Evolutionary conservation across 768 basidiomycete genomes (phyloP).

Genomic region (Amanita rimosa): DNA sequence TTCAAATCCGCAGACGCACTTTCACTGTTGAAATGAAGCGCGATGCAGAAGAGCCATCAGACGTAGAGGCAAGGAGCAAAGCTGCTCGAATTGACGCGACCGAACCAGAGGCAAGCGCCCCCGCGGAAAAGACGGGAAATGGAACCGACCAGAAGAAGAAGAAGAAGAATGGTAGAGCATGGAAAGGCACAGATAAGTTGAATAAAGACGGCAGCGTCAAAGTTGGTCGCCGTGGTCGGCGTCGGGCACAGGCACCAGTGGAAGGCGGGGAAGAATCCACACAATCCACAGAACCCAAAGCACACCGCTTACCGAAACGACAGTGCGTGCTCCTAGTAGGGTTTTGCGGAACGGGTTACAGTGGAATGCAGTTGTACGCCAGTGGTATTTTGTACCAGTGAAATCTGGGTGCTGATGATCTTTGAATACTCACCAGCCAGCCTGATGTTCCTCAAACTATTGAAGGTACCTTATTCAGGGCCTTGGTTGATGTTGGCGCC

Average conservation of each 20-base stretch:
- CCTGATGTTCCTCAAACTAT: slow-evolving; percentile 64
- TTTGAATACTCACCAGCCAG: slow-evolving; percentile 47
- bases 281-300: slow-evolving; percentile 26
- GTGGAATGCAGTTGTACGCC: slow-evolving; percentile 94
- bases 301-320: slow-evolving; percentile 65
- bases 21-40: slow-evolving; percentile 4
- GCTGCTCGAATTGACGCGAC: not conserved
- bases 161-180: slow-evolving; percentile 6
- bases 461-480: slow-evolving; percentile 82
- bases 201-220: slow-evolving; percentile 17
- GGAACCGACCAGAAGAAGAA: not conserved
- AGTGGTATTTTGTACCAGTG: not conserved
- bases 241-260: slow-evolving; percentile 23
- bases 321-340: slow-evolving; percentile 80
- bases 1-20: not conserved
- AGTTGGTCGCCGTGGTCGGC: slow-evolving; percentile 29
- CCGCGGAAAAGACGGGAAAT: not conserved
- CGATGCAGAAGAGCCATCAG: not conserved
- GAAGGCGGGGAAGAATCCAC: slow-evolving; percentile 13
- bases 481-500: slow-evolving; percentile 81
- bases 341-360: slow-evolving; percentile 86
- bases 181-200: slow-evolving; percentile 12
- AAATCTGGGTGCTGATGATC: not conserved
- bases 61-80: not conserved
- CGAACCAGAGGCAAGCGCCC: not conserved